Evolutionary conservation across 106 monocot species (phyloP), one percentile per base, ranked within the genome.

Genomic region (Platanthera zijinensis): DNA sequence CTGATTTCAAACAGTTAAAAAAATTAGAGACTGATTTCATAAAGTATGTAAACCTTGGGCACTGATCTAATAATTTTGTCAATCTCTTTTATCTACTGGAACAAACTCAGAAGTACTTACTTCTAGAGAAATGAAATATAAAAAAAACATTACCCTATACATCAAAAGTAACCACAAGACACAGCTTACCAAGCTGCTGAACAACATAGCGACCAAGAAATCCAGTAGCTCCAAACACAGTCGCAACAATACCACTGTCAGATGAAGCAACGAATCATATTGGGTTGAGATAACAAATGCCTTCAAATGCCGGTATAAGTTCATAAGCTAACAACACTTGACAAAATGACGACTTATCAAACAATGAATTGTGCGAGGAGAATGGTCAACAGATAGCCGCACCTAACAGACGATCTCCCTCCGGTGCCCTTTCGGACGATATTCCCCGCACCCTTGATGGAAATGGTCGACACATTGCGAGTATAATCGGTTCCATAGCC

Each of bases 191-290:
- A 62, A 99, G 92, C 77, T 92, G 99, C 77, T 90, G 94, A 78
- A 99, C 99, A 79, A 99, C 88, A 88, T 99, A 99, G 28, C 99
- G 88, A 47, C 99, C 99, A 80, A 99, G 94, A 84, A 99, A 99
- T 7, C 99, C 99, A 69, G 99, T 99, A 82, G 99, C 94, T 81
- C 99, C 99, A 82, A 99, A 99, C 21, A 99, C 99, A 69, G 94
- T 88, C 15, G 94, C 94, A 75, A 99, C 85, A 76, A 99, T 92
- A 50, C 99, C 94, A 89, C 99, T 99, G 83, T 61, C 68, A 70
- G 66, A 78, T 56, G 4, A 28, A 32, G 11, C 28, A 76, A n/a
- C 25, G 15, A 71, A 71, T 49, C 49, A 71, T 17, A 47, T n/a
- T 17, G 5, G 71, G 49, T 5, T 48, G 10, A 48, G 18, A n/a